These are phyloP conservation scores for Apiospora phragmitis DNA, from an alignment of 2,329 filamentous ascomycete species.

Conservation along the genomic window DNA sequence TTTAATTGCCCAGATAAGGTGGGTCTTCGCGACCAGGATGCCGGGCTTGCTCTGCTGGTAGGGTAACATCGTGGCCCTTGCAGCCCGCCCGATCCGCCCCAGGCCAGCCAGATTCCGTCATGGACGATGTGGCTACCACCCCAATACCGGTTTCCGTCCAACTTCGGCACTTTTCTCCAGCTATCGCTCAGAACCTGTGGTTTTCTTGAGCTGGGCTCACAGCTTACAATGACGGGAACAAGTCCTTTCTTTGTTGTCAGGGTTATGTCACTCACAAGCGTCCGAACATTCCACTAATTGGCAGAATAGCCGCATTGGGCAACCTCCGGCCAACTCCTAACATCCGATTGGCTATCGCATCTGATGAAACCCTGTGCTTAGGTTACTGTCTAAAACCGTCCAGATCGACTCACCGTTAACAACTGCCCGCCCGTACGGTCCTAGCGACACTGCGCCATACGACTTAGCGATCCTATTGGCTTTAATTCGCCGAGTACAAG, in stretches of 20 bases:
- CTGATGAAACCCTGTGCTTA: neutral
- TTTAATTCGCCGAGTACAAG: neutral
- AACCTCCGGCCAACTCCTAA: neutral
- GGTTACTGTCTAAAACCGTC: neutral
- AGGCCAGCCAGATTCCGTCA: slow-evolving; percentile 5
- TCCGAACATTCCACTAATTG: neutral
- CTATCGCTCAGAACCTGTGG: neutral
- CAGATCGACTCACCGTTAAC: neutral
- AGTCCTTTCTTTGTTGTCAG: neutral
- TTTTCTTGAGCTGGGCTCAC: neutral
- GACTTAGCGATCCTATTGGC: neutral
- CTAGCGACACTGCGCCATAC: neutral
- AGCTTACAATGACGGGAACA: neutral
- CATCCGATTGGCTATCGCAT: neutral
- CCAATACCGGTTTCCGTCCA: slow-evolving; percentile 2
- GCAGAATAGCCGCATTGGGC: neutral
- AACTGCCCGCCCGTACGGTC: neutral
- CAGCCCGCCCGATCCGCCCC: neutral
- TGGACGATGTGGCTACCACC: slow-evolving; percentile 3
- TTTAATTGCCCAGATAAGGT: neutral
- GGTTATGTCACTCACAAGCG: neutral
- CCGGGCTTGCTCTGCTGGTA: neutral
- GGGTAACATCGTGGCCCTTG: neutral
- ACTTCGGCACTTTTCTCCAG: neutral
- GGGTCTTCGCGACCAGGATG: neutral